These are phyloP conservation scores for Fimicolochytrium jonesii DNA, from an alignment of 192 early-diverging fungal species.

Conservation along the genomic window DNA sequence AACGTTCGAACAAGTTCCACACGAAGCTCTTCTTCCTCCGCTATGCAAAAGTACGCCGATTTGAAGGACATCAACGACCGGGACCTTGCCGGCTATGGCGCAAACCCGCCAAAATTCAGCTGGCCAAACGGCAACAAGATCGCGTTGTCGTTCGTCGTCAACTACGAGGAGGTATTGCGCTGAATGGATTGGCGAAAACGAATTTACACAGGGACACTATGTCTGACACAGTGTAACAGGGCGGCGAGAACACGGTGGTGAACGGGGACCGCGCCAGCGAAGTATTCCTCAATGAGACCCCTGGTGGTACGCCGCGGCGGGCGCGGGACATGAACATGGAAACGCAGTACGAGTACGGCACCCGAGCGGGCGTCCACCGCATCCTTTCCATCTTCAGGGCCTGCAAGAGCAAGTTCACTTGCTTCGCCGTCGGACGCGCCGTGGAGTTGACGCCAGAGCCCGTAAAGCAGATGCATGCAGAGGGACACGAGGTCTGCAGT, in stretches of 20 bases:
- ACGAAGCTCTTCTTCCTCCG: no score
- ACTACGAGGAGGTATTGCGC: constrained; percentile 46
- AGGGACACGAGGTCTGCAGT: constrained; percentile 48
- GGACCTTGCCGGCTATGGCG: constrained; percentile 46
- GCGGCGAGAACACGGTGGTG: constrained; percentile 48
- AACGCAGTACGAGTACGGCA: constrained; percentile 54
- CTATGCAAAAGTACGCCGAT: constrained; percentile 8
- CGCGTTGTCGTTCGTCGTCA: constrained; percentile 47
- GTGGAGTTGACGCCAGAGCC: constrained; percentile 42
- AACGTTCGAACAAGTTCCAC: no score
- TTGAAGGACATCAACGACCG: constrained; percentile 24
- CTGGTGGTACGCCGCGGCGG: constrained; percentile 19
- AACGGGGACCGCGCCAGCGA: constrained; percentile 44
- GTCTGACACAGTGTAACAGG: constrained; percentile 12
- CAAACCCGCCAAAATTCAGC: constrained; percentile 31
- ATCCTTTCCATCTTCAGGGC: constrained; percentile 37
- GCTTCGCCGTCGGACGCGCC: constrained; percentile 49
- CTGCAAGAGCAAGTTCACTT: constrained; percentile 37
- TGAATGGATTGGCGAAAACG: no score
- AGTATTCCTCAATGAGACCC: constrained; percentile 50
- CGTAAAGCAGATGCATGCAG: constrained; percentile 31
- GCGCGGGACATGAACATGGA: constrained; percentile 45
- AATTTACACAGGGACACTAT: no score
- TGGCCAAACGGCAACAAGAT: constrained; percentile 51
- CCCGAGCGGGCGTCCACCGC: constrained; percentile 46